Base-by-base conservation (phyloP, 306 rosid genomes). In the Spatholobus suberectus region DNA sequence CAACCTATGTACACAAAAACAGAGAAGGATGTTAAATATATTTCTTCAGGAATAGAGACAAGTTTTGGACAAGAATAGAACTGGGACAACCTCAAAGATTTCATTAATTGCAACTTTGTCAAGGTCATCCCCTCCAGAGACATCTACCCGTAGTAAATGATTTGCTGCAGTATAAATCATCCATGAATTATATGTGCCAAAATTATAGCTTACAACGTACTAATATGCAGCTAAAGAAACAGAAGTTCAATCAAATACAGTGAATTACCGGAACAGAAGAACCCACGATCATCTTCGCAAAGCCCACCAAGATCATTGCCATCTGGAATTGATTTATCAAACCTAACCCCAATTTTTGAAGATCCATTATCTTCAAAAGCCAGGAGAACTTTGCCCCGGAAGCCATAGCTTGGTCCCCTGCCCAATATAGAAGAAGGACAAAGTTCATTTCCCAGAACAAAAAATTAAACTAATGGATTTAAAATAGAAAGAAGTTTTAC, bases 301-400 rank as follows among this genome's bases (percentile, higher is more conserved):
- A 70, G 90, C 54, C 98, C 98, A 29, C 98, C 98, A 41, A 95
- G 97, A 79, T 95, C 92, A 86, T 91, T 95, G 17, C 98, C 98
- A 84, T 93, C 97, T 41, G 89, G 93, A 84, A 95, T 90, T 41
- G 97, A 86, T 85, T 95, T 95, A 62, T 95, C 97, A 88, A 95
- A 95, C 76, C 97, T 88, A 87, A 95, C 98, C 73, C 98, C 98
- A 85, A 95, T 87, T 92, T 95, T 95, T 46, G 98, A 89, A 73
- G 91, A 88, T 14, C 86, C 92, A 24, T 95, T 95, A 51, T 91
- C 98, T 90, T 95, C 97, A 84, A 95, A 95, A 76, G 97, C 75
- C 81, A 93, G 98, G 44, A 95, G 72, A 88, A 95, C 97, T 84
- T 89, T 95, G 17, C 98, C 98, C 24, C 95, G 89, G 59, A 83